Conservation (phyloP, 768 basidiomycete species). For the Scleroderma bovista region DNA sequence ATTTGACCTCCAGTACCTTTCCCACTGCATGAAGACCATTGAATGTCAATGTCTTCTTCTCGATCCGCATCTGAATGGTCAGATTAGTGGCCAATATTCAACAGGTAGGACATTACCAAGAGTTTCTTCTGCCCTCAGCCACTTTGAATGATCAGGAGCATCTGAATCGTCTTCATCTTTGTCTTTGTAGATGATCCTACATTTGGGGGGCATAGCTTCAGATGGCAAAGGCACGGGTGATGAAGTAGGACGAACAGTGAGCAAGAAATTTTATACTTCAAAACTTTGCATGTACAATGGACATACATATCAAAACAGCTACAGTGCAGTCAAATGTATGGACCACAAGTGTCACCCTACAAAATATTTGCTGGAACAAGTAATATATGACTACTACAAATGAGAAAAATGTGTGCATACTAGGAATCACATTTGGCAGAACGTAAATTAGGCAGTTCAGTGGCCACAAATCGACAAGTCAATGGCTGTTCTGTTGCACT, state of each 20-base stretch:
- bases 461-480: background rate
- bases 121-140: no score
- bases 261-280: background rate
- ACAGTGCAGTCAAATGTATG: no score
- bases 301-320: no score
- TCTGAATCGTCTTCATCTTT: background rate
- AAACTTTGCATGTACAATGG: background rate
- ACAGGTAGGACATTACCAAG: no score
- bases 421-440: no score
- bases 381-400: no score
- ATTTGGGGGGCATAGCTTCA: background rate
- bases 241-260: background rate
- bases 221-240: background rate
- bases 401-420: no score
- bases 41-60: background rate
- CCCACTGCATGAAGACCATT: background rate
- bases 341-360: no score
- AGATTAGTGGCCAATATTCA: no score
- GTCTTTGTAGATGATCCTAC: background rate
- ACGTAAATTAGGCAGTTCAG: background rate
- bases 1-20: conserved; percentile 2
- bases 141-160: background rate
- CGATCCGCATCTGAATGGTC: background rate
- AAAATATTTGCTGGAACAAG: no score
- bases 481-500: background rate